Base-by-base conservation (phyloP, 768 basidiomycete species). In the Lactifluus echinatus region DNA sequence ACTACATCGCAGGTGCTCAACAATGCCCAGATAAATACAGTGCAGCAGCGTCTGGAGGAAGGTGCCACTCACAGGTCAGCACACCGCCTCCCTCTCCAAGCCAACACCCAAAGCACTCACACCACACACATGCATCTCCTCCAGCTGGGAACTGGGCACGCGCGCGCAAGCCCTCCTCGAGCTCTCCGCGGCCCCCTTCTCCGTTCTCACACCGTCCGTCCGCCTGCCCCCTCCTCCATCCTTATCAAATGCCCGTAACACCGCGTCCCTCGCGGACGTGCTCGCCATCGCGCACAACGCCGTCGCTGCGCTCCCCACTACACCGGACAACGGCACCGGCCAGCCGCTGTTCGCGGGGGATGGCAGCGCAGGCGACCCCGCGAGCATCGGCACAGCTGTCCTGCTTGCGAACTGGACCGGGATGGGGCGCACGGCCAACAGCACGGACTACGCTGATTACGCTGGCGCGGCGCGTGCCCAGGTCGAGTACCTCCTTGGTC, bases 351-450 rank as follows among this genome's bases (percentile, higher is more conserved):
- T 83, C 6, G 63, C 70, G 3, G 76, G 79, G 42, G 80, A 83
- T 29, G 74, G 77, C 39, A 83, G 85, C 15, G 87, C 83, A 0
- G 83, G 75, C 0, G 93, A 95, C 65, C 91, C 92, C 0, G 81
- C 90, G 0, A 84, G 82, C 45, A 76, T 87, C n/a, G 89, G 88
- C 2, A 76, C 86, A 31, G 77, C 84, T 0, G 81, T 89, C 23
- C 74, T 90, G 34, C 67, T 81, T 14, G 79, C 79, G n/a, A 79
- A 81, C 61, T 79, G 78, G 76, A 80, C 80, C 0, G n/a, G n/a
- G n/a, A n/a, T n/a, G n/a, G n/a, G n/a, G n/a, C n/a, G n/a, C n/a
- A n/a, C n/a, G n/a, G 31, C 31, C 31, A 31, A 31, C 31, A 5
- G 31, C 31, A 31, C 65, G 33, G 77, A 77, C 26, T 72, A 71